Base-by-base conservation (phyloP, 306 rosid species). In the Acacia melanoxylon region DNA sequence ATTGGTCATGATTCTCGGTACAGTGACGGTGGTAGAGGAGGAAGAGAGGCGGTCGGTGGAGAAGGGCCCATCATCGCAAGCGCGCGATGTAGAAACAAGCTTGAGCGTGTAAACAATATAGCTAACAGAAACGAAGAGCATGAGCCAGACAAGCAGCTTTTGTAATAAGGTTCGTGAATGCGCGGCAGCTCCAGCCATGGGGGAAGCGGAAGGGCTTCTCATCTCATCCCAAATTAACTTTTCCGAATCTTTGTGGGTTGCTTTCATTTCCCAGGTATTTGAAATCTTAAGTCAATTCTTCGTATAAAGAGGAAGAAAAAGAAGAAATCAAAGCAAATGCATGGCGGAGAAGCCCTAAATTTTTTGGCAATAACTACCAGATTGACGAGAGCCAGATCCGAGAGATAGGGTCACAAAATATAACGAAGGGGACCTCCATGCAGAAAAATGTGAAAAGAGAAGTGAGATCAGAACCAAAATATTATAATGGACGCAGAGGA, bases 31-130 rank as follows among this genome's bases (percentile, higher is more conserved):
- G 44, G 46, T 8, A 6, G 82, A 31, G 22, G 87, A 71, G 77
- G 83, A 31, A n/a, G 87, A 67, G 69, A 79, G 62, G 63, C 72
- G 84, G 31, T 77, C 75, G 82, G 25, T 48, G 63, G 87, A 73
- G 74, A 90, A 81, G 1, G 94, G 87, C 4, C 75, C 82, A 45
- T 88, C 83, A 37, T 52, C 78, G 87, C 99, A 93, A 49, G 83
- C 46, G 80, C 68, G 90, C 17, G 97, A 78, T 45, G 90, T 68
- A 24, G 96, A 86, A 40, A 92, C 87, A 16, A 96, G 91, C 81
- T 91, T 91, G 48, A 92, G 86, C 9, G 94, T 92, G 89, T 93
- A 93, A 37, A 89, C 80, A 62, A 91, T 71, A 81, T 93, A 96
- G 25, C 92, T 89, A 72, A 93, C 68, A 4, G 92, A 92, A 58